A percentile compares a stretch with the other conserved stretches of the same genome.
phyloP scores from a whole-genome alignment of 1,284 basidiomycete species.

The Pholiota adiposa region DNA sequence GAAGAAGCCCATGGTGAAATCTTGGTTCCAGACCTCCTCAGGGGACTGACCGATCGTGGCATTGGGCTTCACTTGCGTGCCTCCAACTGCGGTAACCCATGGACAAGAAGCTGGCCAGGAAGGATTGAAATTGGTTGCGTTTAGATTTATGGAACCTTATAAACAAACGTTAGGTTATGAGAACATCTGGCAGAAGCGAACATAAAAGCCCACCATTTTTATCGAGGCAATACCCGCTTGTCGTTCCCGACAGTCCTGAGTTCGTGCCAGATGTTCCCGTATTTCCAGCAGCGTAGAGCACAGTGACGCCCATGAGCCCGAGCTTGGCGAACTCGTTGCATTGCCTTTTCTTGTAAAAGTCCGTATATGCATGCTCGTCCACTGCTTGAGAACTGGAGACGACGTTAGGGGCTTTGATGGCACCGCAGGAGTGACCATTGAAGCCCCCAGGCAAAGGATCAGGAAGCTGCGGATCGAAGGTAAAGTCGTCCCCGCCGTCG shows the following conservation, averaged over 20 bases:
- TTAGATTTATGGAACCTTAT: conserved; percentile 39
- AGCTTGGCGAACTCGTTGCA: conserved; percentile 59
- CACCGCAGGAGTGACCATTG: conserved; percentile 53
- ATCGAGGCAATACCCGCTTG: conserved; percentile 41
- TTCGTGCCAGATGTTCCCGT: conserved; percentile 54
- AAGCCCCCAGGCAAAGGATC: conserved; percentile 32
- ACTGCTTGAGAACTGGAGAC: conserved; percentile 58
- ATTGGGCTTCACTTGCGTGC: conserved; percentile 49
- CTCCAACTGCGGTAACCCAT: conserved; percentile 55
- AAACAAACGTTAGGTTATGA: not conserved
- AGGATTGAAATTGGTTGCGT: conserved; percentile 44
- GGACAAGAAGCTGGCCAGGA: conserved; percentile 56
- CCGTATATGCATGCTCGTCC: conserved; percentile 47
- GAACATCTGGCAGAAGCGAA: not conserved
- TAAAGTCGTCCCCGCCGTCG: conserved; percentile 62
- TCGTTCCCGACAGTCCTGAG: not conserved
- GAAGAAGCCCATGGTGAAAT: conserved; percentile 35
- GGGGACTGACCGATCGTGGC: conserved; percentile 34
- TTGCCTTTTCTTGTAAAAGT: conserved; percentile 50
- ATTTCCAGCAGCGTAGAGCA: conserved; percentile 57
- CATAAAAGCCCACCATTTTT: conserved; percentile 36
- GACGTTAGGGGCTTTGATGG: conserved; percentile 49
- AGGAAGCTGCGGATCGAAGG: conserved; percentile 46
- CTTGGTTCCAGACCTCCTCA: conserved; percentile 43
- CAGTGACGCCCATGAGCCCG: conserved; percentile 49